phyloP scores from a whole-genome alignment of 805 yeast species.

The Jamesozyma rosinii region DNA sequence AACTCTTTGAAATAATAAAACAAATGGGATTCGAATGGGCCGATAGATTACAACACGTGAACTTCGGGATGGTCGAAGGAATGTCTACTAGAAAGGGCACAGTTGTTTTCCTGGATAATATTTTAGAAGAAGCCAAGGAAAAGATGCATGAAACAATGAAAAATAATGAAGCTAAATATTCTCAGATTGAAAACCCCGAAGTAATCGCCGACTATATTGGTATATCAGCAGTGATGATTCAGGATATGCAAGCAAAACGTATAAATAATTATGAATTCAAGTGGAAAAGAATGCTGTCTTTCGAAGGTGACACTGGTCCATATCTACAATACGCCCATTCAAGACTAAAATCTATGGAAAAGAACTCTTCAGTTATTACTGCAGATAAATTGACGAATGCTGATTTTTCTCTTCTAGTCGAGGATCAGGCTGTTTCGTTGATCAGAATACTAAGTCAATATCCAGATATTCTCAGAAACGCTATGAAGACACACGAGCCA shows the following conservation, averaged over 20 bases:
- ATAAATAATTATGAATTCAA: conserved; percentile 89
- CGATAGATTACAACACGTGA: conserved; percentile 64
- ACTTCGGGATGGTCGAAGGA: conserved; percentile 95
- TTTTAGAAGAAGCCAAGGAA: conserved; percentile 83
- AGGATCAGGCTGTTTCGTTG: conserved; percentile 60
- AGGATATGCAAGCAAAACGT: conserved; percentile 96
- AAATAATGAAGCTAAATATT: conserved; percentile 79
- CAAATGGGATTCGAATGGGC: conserved; percentile 89
- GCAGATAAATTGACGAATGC: conserved; percentile 36
- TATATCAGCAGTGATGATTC: conserved; percentile 95
- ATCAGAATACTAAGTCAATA: conserved; percentile 75
- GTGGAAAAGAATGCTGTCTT: conserved; percentile 96
- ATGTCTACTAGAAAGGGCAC: conserved; percentile 98
- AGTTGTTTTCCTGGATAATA: conserved; percentile 91
- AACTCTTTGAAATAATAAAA: conserved; percentile 86
- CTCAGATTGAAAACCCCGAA: conserved; percentile 89
- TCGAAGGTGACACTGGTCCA: conserved; percentile 99
- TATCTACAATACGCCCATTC: conserved; percentile 97
- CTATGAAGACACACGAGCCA: conserved; percentile 81
- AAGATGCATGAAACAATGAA: conserved; percentile 95
- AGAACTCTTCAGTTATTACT: conserved; percentile 53
- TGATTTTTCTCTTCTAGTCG: conserved; percentile 52
- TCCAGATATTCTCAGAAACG: conserved; percentile 80
- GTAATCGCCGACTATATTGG: conserved; percentile 91
- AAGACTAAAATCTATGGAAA: conserved; percentile 84